Evolutionary conservation across 1,284 basidiomycete genomes (phyloP), one percentile per base, ranked within the genome.

Genomic region (Fomitopsis palustris): DNA sequence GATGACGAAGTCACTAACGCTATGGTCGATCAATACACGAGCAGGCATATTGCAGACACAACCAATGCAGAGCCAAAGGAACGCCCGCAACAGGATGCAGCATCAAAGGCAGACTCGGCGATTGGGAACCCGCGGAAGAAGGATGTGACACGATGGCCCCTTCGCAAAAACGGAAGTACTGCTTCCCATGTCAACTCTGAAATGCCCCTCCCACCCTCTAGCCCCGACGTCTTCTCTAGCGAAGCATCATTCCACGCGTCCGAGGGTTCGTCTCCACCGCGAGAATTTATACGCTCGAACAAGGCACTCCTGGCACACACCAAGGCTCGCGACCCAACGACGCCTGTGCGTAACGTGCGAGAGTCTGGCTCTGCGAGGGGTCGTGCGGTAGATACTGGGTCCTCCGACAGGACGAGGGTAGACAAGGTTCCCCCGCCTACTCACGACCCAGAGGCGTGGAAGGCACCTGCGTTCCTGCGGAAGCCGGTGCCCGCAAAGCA

Each of bases 1-100:
- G 67, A 66, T 61, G 67, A 68, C 53, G 65, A 54, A 23, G 56
- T 59, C n/a, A 65, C 63, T 17, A 61, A 61, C 19, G 56, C 43
- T n/a, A 60, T 62, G 61, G 62, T 65, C 5, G 56, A 61, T 19
- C 16, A 17, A 23, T 64, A 65, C 42, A 37, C 41, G 10, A 27
- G 43, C 21, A 53, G 56, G 29, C 27, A 29, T 35, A 41, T 29
- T 16, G 16, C 16, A 3, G 25, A 29, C 14, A 4, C 25, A 16
- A 23, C 25, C 14, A 14, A 12, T 5, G 9, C 12, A 27, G n/a
- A 29, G 25, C 8, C 23, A 7, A 19, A 21, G 6, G 41, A 42
- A 27, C 21, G 58, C 33, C 27, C 16, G 17, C 19, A 12, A 5
- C 29, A 33, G 23, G n/a, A n/a, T n/a, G n/a, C 35, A 49, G 39